Evolutionary conservation across 371 early-diverging fungal genomes (phyloP), one percentile per base, ranked within the genome.

Genomic region (Enterocytospora artemiae): DNA sequence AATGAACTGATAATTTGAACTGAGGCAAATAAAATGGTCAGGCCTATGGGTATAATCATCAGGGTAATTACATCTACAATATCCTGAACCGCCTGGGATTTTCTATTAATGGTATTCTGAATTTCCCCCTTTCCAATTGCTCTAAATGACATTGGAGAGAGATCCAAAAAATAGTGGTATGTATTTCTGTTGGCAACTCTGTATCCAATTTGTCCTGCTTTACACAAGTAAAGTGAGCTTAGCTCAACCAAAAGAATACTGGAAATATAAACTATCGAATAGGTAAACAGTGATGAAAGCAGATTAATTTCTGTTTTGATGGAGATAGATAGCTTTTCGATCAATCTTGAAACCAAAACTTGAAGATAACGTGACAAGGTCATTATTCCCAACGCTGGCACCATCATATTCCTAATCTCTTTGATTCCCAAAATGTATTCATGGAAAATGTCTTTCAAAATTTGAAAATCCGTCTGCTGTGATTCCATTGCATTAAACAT

Each of bases 41-140:
- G 1, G 9, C 51, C 5, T 22, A 45, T 44, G 2, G 73, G 73
- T 9, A 74, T 31, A 1, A 74, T 33, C 30, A 74, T 59, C 22
- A 74, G 20, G 1, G 69, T 49, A 16, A 71, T 32, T 20, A 76
- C 74, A 52, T 74, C 74, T 20, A 76, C 39, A 27, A 76, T 67
- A 46, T 76, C 77, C 16, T 54, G 18, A 12, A 72, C 65, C 20
- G 77, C 77, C 32, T 55, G 55, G 51, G 71, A 65, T 62, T 69
- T 65, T 46, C 74, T 49, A 1, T 66, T 51, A 3, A 76, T 71
- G 1, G 53, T 62, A 30, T 36, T 59, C 14, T 68, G 67, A 27
- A 76, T 76, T 32, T 68, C 69, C 14, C 74, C 77, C 24, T 33
- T n/a, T 32, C 67, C 67, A 22, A 59, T 27, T 1, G 14, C 39